Evolutionary conservation across 164 flowering plant species (phyloP), one percentile per base, ranked within the genome.

Genomic region (Magnolia officinalis): DNA sequence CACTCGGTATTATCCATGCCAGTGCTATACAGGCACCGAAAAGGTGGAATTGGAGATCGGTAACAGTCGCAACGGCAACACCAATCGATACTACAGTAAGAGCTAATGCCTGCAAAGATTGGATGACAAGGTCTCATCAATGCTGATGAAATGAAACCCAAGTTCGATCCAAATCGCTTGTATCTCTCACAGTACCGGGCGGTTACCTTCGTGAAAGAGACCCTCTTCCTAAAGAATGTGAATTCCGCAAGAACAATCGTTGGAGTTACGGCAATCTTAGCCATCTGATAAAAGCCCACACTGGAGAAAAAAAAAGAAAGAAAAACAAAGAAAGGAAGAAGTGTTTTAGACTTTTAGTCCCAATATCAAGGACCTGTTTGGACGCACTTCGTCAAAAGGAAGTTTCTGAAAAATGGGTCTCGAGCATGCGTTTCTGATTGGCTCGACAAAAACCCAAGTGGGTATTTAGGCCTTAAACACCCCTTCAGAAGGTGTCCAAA

Each of bases 231-330:
- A 72, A 87, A 89, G 71, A 87, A 78, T 50, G 91, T 67, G 79
- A 93, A 96, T 79, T 96, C 99, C 50, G 97, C 95, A 61, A 93
- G 81, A 80, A 95, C 99, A 72, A 96, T 93, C 26, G 95, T 88
- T n/a, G 98, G 99, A 16, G 97, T 96, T 58, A 96, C 99, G 50
- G 97, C 97, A 83, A 96, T 96, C 89, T 93, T 96, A 20, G 98
- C 93, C 98, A 96, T 93, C 89, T 96, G 99, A 85, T 96, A 96
- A 76, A 96, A 96, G 52, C 99, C 98, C 69, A 96, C 92, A 85
- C 98, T 96, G 88, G 61, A 55, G 61, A 55, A 4, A 55, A 55
- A 55, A 23, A 55, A 11, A 55, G 18, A 55, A 11, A 55, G 61
- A 55, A 55, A 55, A 11, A 55, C 16, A 55, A 55, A 55, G 61